Evolutionary conservation across 2,329 filamentous ascomycete species (phyloP).

Genomic region (Fusarium multiceps): DNA sequence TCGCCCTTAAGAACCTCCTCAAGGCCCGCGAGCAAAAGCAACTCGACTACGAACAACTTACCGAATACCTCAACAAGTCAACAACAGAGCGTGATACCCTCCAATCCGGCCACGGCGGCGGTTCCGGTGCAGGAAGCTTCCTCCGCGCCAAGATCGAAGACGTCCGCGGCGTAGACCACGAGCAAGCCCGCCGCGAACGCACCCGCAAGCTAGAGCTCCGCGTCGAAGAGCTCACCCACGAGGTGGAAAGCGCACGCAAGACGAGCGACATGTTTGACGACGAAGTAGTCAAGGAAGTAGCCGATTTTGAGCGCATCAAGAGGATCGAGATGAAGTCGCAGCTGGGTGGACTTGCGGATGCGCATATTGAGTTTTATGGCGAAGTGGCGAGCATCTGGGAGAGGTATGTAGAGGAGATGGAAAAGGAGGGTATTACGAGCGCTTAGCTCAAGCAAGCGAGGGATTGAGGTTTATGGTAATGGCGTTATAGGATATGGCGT

Average conservation of each 20-base stretch:
- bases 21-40: conserved; percentile 97
- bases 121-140: conserved; percentile 83
- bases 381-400: conserved; percentile 87
- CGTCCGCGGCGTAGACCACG: conserved; percentile 95
- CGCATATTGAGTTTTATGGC: conserved; percentile 88
- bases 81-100: conserved; percentile 87
- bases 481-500: conserved; percentile 41
- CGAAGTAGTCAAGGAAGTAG: conserved; percentile 91
- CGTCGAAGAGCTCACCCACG: conserved; percentile 89
- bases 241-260: conserved; percentile 88
- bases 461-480: not conserved
- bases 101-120: conserved; percentile 67
- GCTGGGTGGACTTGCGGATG: conserved; percentile 83
- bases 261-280: conserved; percentile 95
- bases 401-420: conserved; percentile 88
- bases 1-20: conserved; percentile 86
- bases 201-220: conserved; percentile 90
- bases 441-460: conserved; percentile 1
- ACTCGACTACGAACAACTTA: conserved; percentile 94
- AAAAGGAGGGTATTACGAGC: conserved; percentile 65
- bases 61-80: conserved; percentile 93
- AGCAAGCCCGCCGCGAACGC: conserved; percentile 87
- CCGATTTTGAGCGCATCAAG: conserved; percentile 97
- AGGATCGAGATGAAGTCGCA: conserved; percentile 90
- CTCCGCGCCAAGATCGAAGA: conserved; percentile 96